phyloP scores from a whole-genome alignment of 495 filamentous ascomycete species.

The Talaromyces nanjingensis region DNA sequence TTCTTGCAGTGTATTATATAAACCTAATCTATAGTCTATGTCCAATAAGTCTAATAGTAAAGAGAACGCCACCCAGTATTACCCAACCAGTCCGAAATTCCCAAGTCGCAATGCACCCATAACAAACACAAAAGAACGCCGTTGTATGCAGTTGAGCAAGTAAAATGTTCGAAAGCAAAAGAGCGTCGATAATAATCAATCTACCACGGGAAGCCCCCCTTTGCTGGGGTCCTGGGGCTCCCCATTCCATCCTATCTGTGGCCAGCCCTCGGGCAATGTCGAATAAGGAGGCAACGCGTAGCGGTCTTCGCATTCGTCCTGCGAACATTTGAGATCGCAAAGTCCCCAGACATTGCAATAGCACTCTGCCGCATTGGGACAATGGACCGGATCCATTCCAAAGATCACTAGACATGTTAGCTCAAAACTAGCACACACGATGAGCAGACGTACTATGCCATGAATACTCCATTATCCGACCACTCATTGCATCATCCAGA shows the following conservation, averaged over 20 bases:
- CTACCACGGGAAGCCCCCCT: slow-evolving; percentile 22
- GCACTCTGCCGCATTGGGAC: slow-evolving; percentile 49
- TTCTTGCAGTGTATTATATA: not conserved
- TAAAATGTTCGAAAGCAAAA: not conserved
- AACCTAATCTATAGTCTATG: not conserved
- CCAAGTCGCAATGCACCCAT: not conserved
- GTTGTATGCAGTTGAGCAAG: not conserved
- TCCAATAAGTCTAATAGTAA: not conserved
- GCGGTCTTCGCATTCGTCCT: slow-evolving; percentile 32
- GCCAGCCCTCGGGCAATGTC: slow-evolving; percentile 43
- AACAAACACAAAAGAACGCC: not conserved
- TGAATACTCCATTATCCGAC: slow-evolving; percentile 66
- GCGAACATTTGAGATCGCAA: slow-evolving; percentile 43
- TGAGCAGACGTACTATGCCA: slow-evolving; percentile 52
- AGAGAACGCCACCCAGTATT: not conserved
- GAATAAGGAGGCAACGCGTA: slow-evolving; percentile 43
- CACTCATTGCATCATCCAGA: slow-evolving; percentile 49
- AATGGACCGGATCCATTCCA: slow-evolving; percentile 45
- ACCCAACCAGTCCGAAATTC: not conserved
- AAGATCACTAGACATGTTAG: slow-evolving; percentile 37
- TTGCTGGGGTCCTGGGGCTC: slow-evolving; percentile 33
- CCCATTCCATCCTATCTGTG: slow-evolving; percentile 44
- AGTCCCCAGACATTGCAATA: slow-evolving; percentile 60
- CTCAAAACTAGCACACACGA: not conserved
- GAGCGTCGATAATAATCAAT: not conserved